Evolutionary conservation across 352 stramenopile genomes (phyloP).

Genomic region (Saprolegnia parasitica): DNA sequence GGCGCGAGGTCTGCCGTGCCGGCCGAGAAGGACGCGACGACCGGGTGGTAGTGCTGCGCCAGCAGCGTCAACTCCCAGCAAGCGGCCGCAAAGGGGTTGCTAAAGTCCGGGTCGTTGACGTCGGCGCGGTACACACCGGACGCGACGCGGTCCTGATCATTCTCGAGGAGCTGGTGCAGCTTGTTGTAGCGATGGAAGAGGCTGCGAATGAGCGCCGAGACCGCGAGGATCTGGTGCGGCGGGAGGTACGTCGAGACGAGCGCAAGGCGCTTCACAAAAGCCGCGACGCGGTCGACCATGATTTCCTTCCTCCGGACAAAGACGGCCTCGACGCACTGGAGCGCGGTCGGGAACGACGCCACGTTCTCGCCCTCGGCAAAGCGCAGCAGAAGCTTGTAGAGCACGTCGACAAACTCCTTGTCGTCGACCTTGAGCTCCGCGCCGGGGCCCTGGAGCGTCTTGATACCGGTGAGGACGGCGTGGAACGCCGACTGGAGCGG

Average conservation of each 20-base stretch:
- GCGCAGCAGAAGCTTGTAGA: constrained; percentile 65
- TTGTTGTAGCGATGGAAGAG: constrained; percentile 91
- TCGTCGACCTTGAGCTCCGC: constrained; percentile 95
- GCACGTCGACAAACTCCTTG: constrained; percentile 94
- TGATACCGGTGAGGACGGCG: constrained; percentile 89
- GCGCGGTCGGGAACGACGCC: constrained; percentile 58
- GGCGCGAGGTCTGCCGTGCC: constrained; percentile 57
- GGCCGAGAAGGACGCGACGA: constrained; percentile 57
- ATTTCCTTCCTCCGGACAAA: constrained; percentile 94
- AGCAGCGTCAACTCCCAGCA: constrained; percentile 91
- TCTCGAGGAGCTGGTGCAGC: constrained; percentile 92
- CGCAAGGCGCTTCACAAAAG: constrained; percentile 93
- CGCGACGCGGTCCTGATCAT: constrained; percentile 92
- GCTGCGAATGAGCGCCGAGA: constrained; percentile 83
- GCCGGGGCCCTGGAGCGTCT: constrained; percentile 90
- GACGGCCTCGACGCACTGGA: constrained; percentile 90
- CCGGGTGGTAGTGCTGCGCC: constrained; percentile 80
- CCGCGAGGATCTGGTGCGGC: constrained; percentile 73
- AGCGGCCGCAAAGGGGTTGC: constrained; percentile 92
- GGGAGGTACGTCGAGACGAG: constrained; percentile 84
- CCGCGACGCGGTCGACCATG: constrained; percentile 89
- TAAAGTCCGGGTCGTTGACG: constrained; percentile 92
- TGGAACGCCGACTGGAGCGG: constrained; percentile 64
- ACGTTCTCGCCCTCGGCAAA: constrained; percentile 43
- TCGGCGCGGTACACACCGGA: constrained; percentile 89